Evolutionary conservation across 2,329 filamentous ascomycete genomes (phyloP).

Genomic region (Chaetomium sp.): DNA sequence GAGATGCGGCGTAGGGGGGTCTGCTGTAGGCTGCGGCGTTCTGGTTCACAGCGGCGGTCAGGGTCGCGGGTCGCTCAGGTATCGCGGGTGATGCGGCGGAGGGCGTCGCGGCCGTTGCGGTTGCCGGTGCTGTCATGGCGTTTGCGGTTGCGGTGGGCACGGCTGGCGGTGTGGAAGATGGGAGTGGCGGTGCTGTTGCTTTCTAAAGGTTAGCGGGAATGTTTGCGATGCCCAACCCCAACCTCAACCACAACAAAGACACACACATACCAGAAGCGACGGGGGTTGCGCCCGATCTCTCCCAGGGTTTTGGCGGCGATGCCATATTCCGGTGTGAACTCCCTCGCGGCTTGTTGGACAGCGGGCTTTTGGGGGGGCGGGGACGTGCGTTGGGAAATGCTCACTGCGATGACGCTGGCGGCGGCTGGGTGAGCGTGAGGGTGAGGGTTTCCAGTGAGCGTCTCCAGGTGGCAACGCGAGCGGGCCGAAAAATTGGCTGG

Average conservation of each 20-base stretch:
- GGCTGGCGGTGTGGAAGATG: slow-evolving; percentile 38
- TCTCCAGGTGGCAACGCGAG: slow-evolving; percentile 29
- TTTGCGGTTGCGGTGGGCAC: slow-evolving; percentile 45
- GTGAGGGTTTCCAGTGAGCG: slow-evolving; percentile 24
- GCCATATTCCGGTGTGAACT: slow-evolving; percentile 50
- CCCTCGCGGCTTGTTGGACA: background rate
- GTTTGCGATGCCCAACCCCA: slow-evolving; percentile 28
- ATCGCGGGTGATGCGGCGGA: slow-evolving; percentile 64
- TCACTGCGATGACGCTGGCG: slow-evolving; percentile 11
- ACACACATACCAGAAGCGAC: slow-evolving; percentile 50
- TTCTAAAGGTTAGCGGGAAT: slow-evolving; percentile 4
- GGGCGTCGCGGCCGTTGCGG: slow-evolving; percentile 46
- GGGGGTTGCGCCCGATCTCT: slow-evolving; percentile 69
- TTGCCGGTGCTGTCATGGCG: slow-evolving; percentile 46
- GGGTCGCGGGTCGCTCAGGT: slow-evolving; percentile 77
- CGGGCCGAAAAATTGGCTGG: slow-evolving; percentile 16
- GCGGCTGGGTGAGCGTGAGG: too few relatives aligned
- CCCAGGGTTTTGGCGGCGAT: slow-evolving; percentile 98
- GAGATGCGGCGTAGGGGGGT: slow-evolving; percentile 41
- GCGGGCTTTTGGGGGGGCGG: slow-evolving; percentile 5
- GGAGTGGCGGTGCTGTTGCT: slow-evolving; percentile 38
- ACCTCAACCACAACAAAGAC: background rate
- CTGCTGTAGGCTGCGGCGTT: slow-evolving; percentile 82
- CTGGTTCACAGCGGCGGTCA: slow-evolving; percentile 79
- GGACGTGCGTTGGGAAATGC: slow-evolving; percentile 11